Evolutionary conservation across 768 basidiomycete genomes (phyloP).

Genomic region (Guyanaporus albipodus): DNA sequence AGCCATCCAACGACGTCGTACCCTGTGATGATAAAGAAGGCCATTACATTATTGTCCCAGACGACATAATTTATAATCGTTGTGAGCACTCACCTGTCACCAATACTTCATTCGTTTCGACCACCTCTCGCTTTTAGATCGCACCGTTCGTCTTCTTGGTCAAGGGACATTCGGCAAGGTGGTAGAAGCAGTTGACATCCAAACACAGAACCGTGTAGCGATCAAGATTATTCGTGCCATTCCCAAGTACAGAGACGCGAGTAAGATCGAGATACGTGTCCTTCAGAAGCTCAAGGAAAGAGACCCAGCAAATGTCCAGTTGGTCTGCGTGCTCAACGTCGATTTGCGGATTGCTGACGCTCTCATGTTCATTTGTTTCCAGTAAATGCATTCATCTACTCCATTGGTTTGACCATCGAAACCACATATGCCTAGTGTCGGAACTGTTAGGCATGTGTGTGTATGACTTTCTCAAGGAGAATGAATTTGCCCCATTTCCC

Average conservation of each 20-base stretch:
- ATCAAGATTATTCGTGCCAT: conserved; percentile 99
- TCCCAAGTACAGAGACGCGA: conserved; percentile 97
- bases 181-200: conserved; percentile 84
- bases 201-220: conserved; percentile 75
- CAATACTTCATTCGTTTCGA: conserved; percentile 7
- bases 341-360: conserved; percentile 19
- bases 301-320: conserved; percentile 88
- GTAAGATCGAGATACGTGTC: conserved; percentile 96
- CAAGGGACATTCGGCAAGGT: conserved; percentile 99
- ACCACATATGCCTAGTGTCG: conserved; percentile 96
- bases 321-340: conserved; percentile 33
- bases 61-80: conserved; percentile 82
- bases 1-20: conserved; percentile 63
- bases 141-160: conserved; percentile 84
- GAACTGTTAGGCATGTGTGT: conserved; percentile 96
- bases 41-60: conserved; percentile 92
- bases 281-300: conserved; percentile 85
- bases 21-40: conserved; percentile 98
- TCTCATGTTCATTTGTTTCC: conserved; percentile 1
- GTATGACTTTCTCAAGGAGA: conserved; percentile 98
- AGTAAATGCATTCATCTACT: conserved; percentile 98
- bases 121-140: conserved; percentile 53
- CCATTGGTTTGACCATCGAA: conserved; percentile 93
- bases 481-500: conserved; percentile 94
- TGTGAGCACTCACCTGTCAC: conserved; percentile 49